Conservation (phyloP, 208 protist species). For the Lotmaria passim region DNA sequence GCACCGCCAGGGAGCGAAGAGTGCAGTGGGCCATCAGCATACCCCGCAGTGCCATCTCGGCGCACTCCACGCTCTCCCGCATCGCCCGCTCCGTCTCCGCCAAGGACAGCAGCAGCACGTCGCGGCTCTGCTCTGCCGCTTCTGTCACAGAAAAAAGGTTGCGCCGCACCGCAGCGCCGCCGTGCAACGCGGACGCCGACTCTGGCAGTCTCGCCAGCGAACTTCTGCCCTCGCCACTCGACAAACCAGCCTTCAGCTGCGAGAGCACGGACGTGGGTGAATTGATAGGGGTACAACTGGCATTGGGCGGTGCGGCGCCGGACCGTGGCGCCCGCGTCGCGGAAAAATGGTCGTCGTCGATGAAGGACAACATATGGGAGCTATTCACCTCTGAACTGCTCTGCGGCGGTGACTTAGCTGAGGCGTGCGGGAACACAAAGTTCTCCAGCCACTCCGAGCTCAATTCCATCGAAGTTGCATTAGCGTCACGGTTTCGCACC, state of each 20-base stretch:
- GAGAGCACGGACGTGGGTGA: neutral
- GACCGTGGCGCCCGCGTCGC: slow-evolving; percentile 7
- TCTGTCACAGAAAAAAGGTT: neutral
- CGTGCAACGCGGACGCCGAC: neutral
- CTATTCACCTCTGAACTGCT: neutral
- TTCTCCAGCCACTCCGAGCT: slow-evolving; percentile 5
- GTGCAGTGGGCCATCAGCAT: slow-evolving; percentile 15
- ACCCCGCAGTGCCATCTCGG: slow-evolving; percentile 21
- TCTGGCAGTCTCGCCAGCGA: neutral
- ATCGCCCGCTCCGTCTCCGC: slow-evolving; percentile 11
- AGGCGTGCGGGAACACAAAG: slow-evolving; percentile 13
- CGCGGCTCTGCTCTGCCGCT: neutral
- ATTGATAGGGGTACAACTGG: neutral
- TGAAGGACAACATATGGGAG: neutral
- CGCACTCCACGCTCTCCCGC: slow-evolving; percentile 17
- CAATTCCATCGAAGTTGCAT: slow-evolving; percentile 6
- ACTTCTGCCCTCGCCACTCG: neutral
- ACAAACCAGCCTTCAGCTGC: neutral
- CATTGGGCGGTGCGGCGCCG: neutral
- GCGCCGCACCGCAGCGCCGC: neutral
- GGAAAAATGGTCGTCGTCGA: slow-evolving; percentile 20
- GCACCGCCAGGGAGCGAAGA: neutral
- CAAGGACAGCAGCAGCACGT: neutral
- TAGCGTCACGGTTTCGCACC: slow-evolving; percentile 22
- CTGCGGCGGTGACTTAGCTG: neutral